Base-by-base conservation (phyloP, 140 eudicot species). In the Flaveria floridana region DNA sequence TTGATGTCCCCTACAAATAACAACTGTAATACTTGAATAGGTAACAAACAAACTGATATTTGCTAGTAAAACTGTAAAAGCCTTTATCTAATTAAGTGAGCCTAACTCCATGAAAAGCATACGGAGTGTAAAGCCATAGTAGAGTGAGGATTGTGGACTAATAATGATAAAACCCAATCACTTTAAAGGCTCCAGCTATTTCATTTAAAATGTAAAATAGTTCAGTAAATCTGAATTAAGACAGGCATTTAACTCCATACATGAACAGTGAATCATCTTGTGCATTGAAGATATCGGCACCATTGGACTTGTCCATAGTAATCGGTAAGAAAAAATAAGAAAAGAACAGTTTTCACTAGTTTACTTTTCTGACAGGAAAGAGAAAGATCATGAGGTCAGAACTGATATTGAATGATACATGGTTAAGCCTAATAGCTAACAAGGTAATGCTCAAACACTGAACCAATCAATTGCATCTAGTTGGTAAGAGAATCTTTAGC, bases 1-100 rank as follows among this genome's bases (percentile, higher is more conserved):
- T 76, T 16, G 97, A 87, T 65, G 83, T 46, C 80, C 87, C 96
- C 99, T 94, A 84, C 71, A 68, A 75, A 39, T 66, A 82, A 8
- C 16, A 16, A 74, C 63, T 77, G 23, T 44, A 59, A 42, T 65
- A 41, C 73, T 23, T 34, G 41, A 65, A 71, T 46, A 66, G 19
- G 58, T 16, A 68, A 76, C 59, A 41, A 41, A 41, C 34, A 62
- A 41, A 18, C 12, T n/a, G 52, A 10, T 66, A 41, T 18, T 39
- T 41, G 41, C 53, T 66, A 66, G 53, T 39, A 66, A 3, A 41
- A 41, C 71, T n/a, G 50, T 65, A 65, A 8, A 66, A 18, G 30
- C 34, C 9, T 66, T 39, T 48, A 37, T 19, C 64, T 19, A 46
- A 77, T 28, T 26, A 20, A 63, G 47, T 67, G 44, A 64, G 74